phyloP scores from a whole-genome alignment of 1,284 basidiomycete species.

The Pascua sp. region DNA sequence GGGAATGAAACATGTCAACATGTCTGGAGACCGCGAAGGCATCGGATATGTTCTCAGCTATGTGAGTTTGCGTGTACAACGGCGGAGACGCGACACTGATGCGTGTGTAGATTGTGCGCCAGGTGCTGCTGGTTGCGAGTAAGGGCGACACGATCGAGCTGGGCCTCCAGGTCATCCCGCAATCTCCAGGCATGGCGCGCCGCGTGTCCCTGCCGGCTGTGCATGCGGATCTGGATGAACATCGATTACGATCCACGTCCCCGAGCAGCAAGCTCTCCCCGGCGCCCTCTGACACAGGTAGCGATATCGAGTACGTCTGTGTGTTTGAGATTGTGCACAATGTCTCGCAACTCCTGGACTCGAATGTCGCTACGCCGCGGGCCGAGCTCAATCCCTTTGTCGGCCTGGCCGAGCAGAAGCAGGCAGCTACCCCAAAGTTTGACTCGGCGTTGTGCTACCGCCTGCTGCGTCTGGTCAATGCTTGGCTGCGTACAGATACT shows the following conservation, averaged over 20 bases:
- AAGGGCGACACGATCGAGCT: constrained; percentile 81
- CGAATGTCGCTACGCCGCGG: constrained; percentile 35
- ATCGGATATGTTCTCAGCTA: constrained; percentile 74
- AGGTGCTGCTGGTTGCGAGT: constrained; percentile 66
- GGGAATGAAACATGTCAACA: constrained; percentile 74
- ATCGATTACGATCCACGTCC: constrained; percentile 10
- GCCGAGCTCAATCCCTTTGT: constrained; percentile 43
- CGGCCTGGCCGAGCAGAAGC: constrained; percentile 33
- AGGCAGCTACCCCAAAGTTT: constrained; percentile 56
- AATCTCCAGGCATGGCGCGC: constrained; percentile 33
- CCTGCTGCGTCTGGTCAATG: constrained; percentile 65
- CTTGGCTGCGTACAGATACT: constrained; percentile 53
- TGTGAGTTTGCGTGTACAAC: constrained; percentile 56
- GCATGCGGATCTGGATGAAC: constrained; percentile 11
- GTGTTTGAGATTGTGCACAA: constrained; percentile 59
- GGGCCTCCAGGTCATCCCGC: constrained; percentile 66
- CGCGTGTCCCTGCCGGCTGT: constrained; percentile 27
- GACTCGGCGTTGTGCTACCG: constrained; percentile 62
- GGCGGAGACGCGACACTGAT: background rate
- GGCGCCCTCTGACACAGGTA: background rate
- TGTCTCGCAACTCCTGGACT: constrained; percentile 28
- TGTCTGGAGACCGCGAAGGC: constrained; percentile 77
- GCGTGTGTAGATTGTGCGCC: constrained; percentile 67
- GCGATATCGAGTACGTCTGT: constrained; percentile 44
- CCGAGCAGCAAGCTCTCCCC: background rate